These are phyloP conservation scores for Ploettnerulaceae sp. DNA, from an alignment of 2,329 filamentous ascomycete species.

Conservation along the genomic window DNA sequence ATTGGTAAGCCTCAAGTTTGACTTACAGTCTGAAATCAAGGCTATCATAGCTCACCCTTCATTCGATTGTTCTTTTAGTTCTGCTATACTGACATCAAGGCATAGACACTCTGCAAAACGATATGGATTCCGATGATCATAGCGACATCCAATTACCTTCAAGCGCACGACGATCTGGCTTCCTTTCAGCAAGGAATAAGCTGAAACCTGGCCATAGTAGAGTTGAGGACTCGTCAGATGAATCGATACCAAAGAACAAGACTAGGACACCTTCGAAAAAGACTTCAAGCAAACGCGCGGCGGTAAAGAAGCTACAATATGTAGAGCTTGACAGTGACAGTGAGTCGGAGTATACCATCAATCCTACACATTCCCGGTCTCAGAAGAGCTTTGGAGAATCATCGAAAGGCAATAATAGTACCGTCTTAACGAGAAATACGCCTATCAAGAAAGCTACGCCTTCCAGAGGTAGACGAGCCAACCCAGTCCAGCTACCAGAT, in stretches of 20 bases:
- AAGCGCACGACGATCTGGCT: not conserved
- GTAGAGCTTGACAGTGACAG: not conserved
- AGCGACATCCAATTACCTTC: not conserved
- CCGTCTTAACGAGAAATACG: not conserved
- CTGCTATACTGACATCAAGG: not conserved
- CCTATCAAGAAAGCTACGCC: not conserved
- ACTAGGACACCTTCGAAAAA: constrained; percentile 15
- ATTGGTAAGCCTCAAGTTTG: not conserved
- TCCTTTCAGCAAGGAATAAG: not conserved
- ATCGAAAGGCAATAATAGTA: not conserved
- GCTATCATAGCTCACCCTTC: no score
- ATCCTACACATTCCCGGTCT: not conserved
- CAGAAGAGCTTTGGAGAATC: not conserved
- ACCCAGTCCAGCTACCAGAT: not conserved
- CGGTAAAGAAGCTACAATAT: not conserved
- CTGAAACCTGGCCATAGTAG: not conserved
- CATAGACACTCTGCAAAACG: not conserved
- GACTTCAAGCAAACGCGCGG: not conserved
- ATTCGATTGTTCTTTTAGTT: not conserved
- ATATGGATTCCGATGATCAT: not conserved
- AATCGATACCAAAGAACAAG: constrained; percentile 7
- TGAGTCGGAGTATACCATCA: not conserved
- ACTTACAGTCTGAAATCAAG: not conserved
- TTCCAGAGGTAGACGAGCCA: not conserved
- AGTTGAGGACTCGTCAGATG: constrained; percentile 11